phyloP scores from a whole-genome alignment of 129 eudicot species.

The Flaveria sonorensis region DNA sequence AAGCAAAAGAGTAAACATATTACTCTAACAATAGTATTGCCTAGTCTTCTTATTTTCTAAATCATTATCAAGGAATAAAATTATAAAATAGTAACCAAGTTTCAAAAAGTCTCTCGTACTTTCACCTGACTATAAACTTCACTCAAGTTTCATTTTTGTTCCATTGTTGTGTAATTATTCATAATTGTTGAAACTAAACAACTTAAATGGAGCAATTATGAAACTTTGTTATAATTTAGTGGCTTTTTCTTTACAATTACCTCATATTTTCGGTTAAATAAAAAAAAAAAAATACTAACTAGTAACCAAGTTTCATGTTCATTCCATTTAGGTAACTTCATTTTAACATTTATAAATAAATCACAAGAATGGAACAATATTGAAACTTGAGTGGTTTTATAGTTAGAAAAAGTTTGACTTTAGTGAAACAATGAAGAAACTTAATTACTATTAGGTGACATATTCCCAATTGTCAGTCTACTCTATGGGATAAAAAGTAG shows the following conservation, averaged over 20 bases:
- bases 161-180: neutral
- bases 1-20: slow-evolving; percentile 16
- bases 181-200: neutral
- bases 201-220: neutral
- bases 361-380: neutral
- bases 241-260: neutral
- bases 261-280: neutral
- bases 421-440: neutral
- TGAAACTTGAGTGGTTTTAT: too few species aligned
- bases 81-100: neutral
- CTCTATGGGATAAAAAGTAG: slow-evolving; percentile 1
- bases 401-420: neutral
- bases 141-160: neutral
- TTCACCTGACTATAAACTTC: neutral
- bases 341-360: neutral
- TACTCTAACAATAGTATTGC: neutral
- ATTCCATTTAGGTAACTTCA: neutral
- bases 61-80: neutral
- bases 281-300: neutral
- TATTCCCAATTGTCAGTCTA: neutral
- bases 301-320: neutral
- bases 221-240: neutral
- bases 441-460: neutral
- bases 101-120: neutral
- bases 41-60: too few species aligned